Percentiles rank a stretch among this genome's conserved stretches.
These are phyloP conservation scores for Grosmannia penicillata DNA, from an alignment of 2,329 filamentous ascomycete species.

Conservation along the genomic window DNA sequence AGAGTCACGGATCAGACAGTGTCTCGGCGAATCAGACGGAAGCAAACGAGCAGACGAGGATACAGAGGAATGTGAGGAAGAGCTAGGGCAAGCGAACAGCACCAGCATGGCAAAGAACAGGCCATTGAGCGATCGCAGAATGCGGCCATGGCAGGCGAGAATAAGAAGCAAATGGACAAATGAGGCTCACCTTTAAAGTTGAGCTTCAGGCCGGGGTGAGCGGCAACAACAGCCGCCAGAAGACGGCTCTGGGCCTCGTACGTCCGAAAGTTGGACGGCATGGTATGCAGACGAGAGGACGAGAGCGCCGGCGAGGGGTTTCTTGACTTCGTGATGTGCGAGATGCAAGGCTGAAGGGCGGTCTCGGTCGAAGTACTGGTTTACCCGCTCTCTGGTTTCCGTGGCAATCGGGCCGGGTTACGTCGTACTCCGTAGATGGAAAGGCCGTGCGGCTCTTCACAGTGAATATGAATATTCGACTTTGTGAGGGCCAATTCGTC, in stretches of 20 bases:
- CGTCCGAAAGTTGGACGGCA: conserved; percentile 44
- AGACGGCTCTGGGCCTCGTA: conserved; percentile 47
- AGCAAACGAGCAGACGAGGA: not conserved
- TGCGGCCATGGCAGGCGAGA: no score
- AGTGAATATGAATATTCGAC: not conserved
- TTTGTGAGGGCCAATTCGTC: not conserved
- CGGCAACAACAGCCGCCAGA: conserved; percentile 44
- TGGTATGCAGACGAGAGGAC: not conserved
- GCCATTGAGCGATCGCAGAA: no score
- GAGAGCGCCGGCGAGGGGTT: not conserved
- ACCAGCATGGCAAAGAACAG: no score
- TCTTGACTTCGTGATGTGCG: not conserved
- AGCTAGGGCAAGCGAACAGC: no score
- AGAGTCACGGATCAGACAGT: not conserved
- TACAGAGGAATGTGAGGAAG: not conserved
- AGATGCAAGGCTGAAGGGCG: not conserved
- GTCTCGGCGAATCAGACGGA: not conserved
- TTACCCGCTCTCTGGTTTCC: no score
- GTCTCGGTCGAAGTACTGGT: not conserved
- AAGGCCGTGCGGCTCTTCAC: not conserved
- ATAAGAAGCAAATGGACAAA: not conserved
- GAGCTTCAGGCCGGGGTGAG: conserved; percentile 36
- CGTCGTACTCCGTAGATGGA: not conserved
- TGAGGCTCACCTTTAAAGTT: conserved; percentile 44
- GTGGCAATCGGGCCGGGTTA: conserved; percentile 1